Evolutionary conservation across 257 asterid species (phyloP), one percentile per base, ranked within the genome.

Genomic region (Ophiorrhiza pumila): DNA sequence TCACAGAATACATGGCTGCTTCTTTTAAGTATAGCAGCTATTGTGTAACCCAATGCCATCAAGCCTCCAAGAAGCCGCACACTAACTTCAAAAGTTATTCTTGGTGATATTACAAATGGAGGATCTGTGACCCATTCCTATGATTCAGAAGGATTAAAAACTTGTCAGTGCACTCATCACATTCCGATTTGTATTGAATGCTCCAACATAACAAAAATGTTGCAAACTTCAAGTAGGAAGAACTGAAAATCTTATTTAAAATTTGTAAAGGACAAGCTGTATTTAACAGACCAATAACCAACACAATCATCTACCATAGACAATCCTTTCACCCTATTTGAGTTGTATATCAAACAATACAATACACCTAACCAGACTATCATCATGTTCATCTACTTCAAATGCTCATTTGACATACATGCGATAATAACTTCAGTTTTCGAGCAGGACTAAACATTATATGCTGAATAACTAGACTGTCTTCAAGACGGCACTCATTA

Each of bases 31-130:
- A 95, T 95, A 76, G 98, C 83, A 37, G 97, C 99, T 80, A 95
- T 95, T 63, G 98, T 92, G 81, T 95, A 95, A 74, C 99, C 99
- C 89, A 95, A 78, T 61, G 99, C 98, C 99, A 95, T 95, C 76
- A 95, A 76, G 47, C 99, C 99, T 73, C 99, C 98, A 71, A 95
- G 97, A 79, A 95, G 99, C 74, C 96, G 87, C 46, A 95, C 99
- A 69, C 97, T 87, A 65, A 95, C 99, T 89, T 95, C 99, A 82
- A 95, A 95, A 31, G 96, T 92, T 79, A 95, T 95, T 87, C 99
- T 95, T 74, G 99, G 99, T 55, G 99, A 92, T 87, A 95, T 95
- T 68, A 95, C 96, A 79, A 95, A 92, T 45, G 99, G 99, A 80
- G 88, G 74, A 77, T 92, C 99, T 0, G 93, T 89, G 68, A 95